Conservation (phyloP, 1,284 basidiomycete genomes). For the Hemileia vastatrix region DNA sequence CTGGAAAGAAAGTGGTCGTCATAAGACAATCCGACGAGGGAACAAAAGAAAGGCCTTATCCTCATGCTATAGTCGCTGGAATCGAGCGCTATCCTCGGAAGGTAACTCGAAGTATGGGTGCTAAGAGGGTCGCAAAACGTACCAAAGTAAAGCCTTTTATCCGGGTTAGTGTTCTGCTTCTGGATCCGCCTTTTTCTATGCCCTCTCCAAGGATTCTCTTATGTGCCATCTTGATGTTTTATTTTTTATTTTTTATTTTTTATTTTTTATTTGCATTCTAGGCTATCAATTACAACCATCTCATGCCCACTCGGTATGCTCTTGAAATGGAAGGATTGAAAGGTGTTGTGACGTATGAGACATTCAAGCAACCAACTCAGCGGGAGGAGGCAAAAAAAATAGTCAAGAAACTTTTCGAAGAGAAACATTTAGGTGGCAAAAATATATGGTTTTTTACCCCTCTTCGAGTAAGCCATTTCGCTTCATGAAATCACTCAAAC, state of each 20-base stretch:
- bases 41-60: slow-evolving; percentile 79
- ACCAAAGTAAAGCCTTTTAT: slow-evolving; percentile 97
- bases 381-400: slow-evolving; percentile 88
- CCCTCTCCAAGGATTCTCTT: neutral
- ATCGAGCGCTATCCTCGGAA: slow-evolving; percentile 92
- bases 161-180: slow-evolving; percentile 59
- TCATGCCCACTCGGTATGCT: slow-evolving; percentile 94
- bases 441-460: slow-evolving; percentile 90
- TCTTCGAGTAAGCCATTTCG: slow-evolving; percentile 56
- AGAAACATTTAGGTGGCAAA: slow-evolving; percentile 78
- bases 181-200: neutral
- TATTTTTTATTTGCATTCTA: slow-evolving; percentile 39
- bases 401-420: slow-evolving; percentile 89
- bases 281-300: slow-evolving; percentile 90
- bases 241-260: neutral
- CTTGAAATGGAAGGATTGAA: slow-evolving; percentile 88
- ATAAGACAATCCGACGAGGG: slow-evolving; percentile 82
- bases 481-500: too few species aligned
- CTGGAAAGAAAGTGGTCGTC: slow-evolving; percentile 82
- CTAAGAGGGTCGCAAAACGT: slow-evolving; percentile 79
- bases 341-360: slow-evolving; percentile 67
- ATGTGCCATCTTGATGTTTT: neutral
- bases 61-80: slow-evolving; percentile 90
- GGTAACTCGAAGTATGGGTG: slow-evolving; percentile 90
- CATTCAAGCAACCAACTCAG: slow-evolving; percentile 89